Conservation (phyloP, 2,329 filamentous ascomycete genomes). For the Epichloe sylvatica region DNA sequence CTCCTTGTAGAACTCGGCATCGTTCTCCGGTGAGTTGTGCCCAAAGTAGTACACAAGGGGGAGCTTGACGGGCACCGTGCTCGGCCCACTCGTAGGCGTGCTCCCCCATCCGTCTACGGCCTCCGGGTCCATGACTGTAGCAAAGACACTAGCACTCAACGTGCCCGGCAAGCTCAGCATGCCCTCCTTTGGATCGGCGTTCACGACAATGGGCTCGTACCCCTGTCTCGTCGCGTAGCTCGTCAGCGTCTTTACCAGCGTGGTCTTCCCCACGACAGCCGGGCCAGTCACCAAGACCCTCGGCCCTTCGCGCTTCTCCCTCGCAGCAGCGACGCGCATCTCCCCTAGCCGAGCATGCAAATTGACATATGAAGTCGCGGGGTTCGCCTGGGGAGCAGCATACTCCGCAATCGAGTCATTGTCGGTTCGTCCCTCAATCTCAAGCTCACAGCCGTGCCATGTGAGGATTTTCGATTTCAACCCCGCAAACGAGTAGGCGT, state of each 20-base stretch:
- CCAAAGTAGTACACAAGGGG: constrained; percentile 87
- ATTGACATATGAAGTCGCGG: constrained; percentile 68
- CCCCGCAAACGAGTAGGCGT: constrained; percentile 67
- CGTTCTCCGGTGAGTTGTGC: constrained; percentile 56
- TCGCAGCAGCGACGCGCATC: constrained; percentile 47
- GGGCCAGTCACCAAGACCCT: constrained; percentile 75
- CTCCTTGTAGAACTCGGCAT: constrained; percentile 56
- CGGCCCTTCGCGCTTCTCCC: constrained; percentile 44
- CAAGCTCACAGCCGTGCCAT: constrained; percentile 78
- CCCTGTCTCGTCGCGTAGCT: constrained; percentile 62
- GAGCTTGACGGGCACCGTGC: constrained; percentile 75
- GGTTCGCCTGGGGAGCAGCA: constrained; percentile 59
- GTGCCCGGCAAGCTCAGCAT: constrained; percentile 68
- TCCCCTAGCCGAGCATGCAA: constrained; percentile 75
- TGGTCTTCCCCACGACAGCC: constrained; percentile 70
- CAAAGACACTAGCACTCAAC: constrained; percentile 73
- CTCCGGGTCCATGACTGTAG: constrained; percentile 70
- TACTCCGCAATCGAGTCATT: constrained; percentile 46
- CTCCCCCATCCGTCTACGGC: constrained; percentile 69
- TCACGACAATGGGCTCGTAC: constrained; percentile 67
- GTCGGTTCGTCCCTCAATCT: constrained; percentile 51
- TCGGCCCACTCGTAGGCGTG: constrained; percentile 82
- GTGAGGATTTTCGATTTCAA: constrained; percentile 81
- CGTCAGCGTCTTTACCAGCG: constrained; percentile 59
- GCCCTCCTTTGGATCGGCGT: constrained; percentile 69